Percentiles rank a stretch among this genome's conserved stretches.
phyloP scores from a whole-genome alignment of 1,284 basidiomycete species.

The Heterobasidion irregulare region DNA sequence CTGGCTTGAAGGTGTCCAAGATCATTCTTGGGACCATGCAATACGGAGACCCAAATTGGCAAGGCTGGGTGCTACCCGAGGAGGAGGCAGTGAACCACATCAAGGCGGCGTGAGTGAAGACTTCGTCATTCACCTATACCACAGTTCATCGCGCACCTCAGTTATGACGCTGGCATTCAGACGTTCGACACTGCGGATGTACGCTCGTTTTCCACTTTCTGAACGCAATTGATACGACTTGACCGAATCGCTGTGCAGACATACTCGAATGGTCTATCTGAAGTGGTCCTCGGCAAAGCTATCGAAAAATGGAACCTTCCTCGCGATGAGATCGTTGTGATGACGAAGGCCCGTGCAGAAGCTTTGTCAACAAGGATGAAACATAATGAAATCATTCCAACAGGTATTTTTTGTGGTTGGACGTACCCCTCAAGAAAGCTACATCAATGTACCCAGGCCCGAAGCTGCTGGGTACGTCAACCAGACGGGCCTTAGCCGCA shows the following conservation, averaged over 20 bases:
- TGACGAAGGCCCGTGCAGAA: background rate
- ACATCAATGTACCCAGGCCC: background rate
- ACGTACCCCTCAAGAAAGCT: background rate
- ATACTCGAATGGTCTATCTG: slow-evolving; percentile 3
- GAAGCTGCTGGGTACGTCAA: slow-evolving; percentile 1
- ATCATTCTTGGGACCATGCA: slow-evolving; percentile 30
- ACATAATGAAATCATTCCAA: background rate
- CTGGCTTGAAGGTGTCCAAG: slow-evolving; percentile 9
- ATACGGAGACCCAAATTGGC: slow-evolving; percentile 21
- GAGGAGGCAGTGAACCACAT: slow-evolving; percentile 50
- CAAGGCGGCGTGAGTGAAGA: slow-evolving; percentile 34
- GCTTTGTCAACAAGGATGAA: background rate
- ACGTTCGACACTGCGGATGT: slow-evolving; percentile 64
- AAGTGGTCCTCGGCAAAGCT: slow-evolving; percentile 6
- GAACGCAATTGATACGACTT: background rate
- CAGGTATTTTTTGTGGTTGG: background rate
- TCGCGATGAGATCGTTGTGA: slow-evolving; percentile 7
- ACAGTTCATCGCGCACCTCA: background rate
- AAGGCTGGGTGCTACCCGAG: slow-evolving; percentile 45
- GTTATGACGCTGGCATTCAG: slow-evolving; percentile 44
- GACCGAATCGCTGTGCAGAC: background rate
- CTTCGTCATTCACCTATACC: background rate
- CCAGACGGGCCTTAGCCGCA: slow-evolving; percentile 1
- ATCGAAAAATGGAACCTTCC: slow-evolving; percentile 5
- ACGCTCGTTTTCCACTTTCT: background rate